Evolutionary conservation across 208 protist species (phyloP).

Genomic region (Cochliopodium minus): DNA sequence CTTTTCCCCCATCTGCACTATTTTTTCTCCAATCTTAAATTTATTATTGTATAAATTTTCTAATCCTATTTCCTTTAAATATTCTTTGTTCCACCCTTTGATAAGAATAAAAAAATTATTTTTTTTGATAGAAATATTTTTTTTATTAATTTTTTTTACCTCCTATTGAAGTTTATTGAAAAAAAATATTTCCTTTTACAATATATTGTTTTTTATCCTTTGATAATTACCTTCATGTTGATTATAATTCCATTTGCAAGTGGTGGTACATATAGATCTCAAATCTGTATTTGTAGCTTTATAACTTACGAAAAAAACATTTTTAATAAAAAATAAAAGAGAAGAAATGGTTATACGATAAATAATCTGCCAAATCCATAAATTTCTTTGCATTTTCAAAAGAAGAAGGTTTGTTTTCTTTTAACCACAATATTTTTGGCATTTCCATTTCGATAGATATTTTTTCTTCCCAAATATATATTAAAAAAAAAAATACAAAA

Average conservation of each 20-base stretch:
- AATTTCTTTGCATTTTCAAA: not conserved
- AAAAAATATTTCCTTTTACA: no score
- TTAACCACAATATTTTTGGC: constrained; percentile 20
- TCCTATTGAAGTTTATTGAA: no score
- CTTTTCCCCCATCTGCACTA: not conserved
- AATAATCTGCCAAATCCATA: constrained; percentile 18
- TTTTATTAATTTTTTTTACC: no score
- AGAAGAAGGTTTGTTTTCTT: not conserved
- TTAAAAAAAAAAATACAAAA: no score
- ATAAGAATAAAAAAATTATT: no score
- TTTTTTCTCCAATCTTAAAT: not conserved
- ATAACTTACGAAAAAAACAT: no score
- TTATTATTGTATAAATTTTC: not conserved
- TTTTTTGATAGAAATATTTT: no score
- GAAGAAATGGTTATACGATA: constrained; percentile 1
- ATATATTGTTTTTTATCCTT: no score
- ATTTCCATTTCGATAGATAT: constrained; percentile 20
- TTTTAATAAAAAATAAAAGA: no score
- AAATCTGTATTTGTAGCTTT: not conserved
- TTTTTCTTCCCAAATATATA: no score
- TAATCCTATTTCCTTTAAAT: constrained; percentile 7
- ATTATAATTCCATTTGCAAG: constrained; percentile 22
- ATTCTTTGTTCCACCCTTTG: constrained; percentile 8
- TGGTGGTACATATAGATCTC: constrained; percentile 14
- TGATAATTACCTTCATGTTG: not conserved